Evolutionary conservation across 257 asterid genomes (phyloP).

Genomic region (Solanum bulbocastanum): DNA sequence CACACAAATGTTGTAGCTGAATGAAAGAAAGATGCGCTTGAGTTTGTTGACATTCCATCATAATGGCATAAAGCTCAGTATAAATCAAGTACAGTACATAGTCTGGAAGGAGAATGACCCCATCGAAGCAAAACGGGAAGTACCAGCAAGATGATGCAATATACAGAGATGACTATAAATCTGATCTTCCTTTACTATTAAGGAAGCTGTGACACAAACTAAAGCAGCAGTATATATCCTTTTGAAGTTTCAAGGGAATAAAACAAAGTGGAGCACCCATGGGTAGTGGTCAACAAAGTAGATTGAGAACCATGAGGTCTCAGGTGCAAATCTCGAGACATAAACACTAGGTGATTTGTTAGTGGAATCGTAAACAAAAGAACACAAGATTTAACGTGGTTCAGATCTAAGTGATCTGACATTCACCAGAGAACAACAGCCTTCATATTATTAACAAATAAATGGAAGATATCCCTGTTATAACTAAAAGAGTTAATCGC

Average conservation of each 20-base stretch:
- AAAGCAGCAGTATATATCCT: background rate
- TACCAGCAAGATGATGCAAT: background rate
- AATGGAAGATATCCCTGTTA: background rate
- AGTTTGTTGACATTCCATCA: background rate
- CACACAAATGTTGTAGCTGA: constrained; percentile 52
- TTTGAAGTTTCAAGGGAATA: background rate
- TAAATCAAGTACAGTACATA: background rate
- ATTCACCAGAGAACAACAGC: background rate
- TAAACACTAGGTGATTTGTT: background rate
- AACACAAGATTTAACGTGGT: background rate
- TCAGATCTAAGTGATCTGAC: background rate
- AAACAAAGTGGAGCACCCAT: background rate
- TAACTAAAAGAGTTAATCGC: background rate
- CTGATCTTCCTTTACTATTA: background rate
- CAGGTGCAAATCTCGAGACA: background rate
- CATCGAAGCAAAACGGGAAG: background rate
- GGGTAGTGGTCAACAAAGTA: background rate
- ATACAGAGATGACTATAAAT: background rate
- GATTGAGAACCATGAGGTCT: background rate
- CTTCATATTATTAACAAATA: background rate
- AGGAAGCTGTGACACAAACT: background rate
- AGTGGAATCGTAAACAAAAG: background rate
- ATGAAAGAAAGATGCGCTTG: constrained; percentile 1
- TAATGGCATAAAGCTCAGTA: background rate
- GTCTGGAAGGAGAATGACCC: background rate